These are phyloP conservation scores for Aspergillus fijiensis DNA, from an alignment of 2,329 filamentous ascomycete species.

Conservation along the genomic window DNA sequence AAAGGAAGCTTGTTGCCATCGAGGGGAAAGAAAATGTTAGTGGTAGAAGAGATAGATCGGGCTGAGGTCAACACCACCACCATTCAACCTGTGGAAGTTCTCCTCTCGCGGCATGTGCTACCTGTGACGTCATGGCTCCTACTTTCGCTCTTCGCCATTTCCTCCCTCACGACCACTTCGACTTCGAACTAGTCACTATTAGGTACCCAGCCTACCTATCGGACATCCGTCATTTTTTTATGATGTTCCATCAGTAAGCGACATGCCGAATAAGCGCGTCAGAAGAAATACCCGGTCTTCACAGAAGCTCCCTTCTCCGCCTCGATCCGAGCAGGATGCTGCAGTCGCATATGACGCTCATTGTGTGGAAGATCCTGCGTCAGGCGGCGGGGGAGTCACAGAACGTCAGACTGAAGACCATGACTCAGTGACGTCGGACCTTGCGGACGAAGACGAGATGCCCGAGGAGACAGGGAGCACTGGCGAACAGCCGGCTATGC, in stretches of 20 bases:
- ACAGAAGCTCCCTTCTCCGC: conserved; percentile 11
- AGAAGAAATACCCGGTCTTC: conserved; percentile 1
- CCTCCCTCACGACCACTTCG: not conserved
- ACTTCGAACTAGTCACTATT: no score
- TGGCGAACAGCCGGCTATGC: not conserved
- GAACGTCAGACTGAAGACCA: not conserved
- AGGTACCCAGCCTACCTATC: not conserved
- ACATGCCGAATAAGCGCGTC: conserved; percentile 9
- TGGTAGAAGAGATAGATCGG: no score
- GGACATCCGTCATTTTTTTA: not conserved
- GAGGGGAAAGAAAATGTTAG: not conserved
- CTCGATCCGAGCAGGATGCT: conserved; percentile 13
- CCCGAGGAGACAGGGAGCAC: conserved; percentile 17
- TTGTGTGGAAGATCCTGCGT: not conserved
- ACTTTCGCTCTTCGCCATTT: not conserved
- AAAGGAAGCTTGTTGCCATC: not conserved
- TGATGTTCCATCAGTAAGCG: not conserved
- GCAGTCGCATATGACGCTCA: conserved; percentile 1
- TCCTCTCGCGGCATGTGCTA: not conserved
- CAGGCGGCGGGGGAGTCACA: not conserved
- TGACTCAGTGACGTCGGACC: not conserved
- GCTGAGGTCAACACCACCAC: no score
- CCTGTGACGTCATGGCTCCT: conserved; percentile 1
- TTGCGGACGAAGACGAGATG: conserved; percentile 26
- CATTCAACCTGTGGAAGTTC: not conserved